phyloP scores from a whole-genome alignment of 75 land plant genomes.

The Pinus tabuliformis region DNA sequence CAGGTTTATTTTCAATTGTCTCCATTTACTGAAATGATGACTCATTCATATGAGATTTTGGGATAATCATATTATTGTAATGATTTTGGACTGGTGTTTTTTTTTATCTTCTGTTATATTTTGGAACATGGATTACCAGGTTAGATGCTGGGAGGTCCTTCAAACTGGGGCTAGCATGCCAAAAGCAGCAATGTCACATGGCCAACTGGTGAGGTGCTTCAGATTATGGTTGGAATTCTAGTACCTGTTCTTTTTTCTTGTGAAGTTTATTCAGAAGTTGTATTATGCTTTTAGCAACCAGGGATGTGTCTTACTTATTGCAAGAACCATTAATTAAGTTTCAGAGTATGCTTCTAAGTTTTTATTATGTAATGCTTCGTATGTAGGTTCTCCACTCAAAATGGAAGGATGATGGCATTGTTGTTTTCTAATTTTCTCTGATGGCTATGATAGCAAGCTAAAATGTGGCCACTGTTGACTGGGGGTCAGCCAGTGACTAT shows the following conservation, averaged over 20 bases:
- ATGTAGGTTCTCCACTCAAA: constrained; percentile 80
- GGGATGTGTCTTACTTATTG: background rate
- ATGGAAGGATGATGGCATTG: constrained; percentile 97
- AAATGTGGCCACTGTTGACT: constrained; percentile 88
- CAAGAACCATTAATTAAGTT: background rate
- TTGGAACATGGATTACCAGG: constrained; percentile 33
- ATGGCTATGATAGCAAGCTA: constrained; percentile 91
- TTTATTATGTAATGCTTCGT: background rate
- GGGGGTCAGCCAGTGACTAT: constrained; percentile 80
- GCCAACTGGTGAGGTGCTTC: constrained; percentile 67
- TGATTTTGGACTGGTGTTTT: too few relatives aligned
- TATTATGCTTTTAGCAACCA: background rate
- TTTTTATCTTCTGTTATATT: background rate
- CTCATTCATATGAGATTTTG: background rate
- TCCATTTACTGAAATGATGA: background rate
- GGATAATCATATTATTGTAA: background rate
- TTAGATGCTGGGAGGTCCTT: constrained; percentile 87
- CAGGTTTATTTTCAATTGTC: constrained; percentile 32
- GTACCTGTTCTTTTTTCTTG: background rate
- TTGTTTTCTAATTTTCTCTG: constrained; percentile 64
- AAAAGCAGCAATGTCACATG: constrained; percentile 87
- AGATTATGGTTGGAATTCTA: background rate
- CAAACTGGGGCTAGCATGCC: constrained; percentile 56
- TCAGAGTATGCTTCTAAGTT: background rate
- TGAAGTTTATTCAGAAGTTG: background rate